Evolutionary conservation across 768 basidiomycete genomes (phyloP).

Genomic region (Boletellus emodensis): DNA sequence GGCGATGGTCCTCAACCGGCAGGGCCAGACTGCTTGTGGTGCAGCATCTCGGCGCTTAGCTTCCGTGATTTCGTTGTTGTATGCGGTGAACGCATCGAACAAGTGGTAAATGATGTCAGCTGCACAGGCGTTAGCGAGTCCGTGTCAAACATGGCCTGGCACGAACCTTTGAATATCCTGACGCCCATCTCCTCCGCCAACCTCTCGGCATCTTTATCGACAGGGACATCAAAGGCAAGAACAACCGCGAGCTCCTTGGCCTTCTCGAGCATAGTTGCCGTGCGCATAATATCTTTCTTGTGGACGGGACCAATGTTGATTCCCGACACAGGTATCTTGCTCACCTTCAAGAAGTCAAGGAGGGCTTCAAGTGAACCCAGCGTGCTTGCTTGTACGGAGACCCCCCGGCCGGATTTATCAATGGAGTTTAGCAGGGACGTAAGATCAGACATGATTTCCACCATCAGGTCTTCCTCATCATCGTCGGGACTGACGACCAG

Average conservation of each 20-base stretch:
- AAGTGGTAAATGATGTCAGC: conserved; percentile 99
- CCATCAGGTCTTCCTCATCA: conserved; percentile 91
- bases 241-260: conserved; percentile 94
- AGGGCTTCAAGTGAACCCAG: conserved; percentile 96
- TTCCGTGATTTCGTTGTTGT: conserved; percentile 87
- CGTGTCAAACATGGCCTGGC: not conserved
- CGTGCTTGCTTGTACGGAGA: conserved; percentile 96
- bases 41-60: conserved; percentile 91
- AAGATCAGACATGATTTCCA: conserved; percentile 96
- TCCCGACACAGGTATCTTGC: conserved; percentile 96
- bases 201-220: conserved; percentile 91
- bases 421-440: conserved; percentile 84
- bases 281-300: conserved; percentile 91
- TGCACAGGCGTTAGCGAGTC: conserved; percentile 30
- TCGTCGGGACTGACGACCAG: conserved; percentile 93
- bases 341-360: conserved; percentile 88
- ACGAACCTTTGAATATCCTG: conserved; percentile 83
- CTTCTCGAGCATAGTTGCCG: conserved; percentile 91
- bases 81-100: conserved; percentile 93
- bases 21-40: conserved; percentile 95
- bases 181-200: conserved; percentile 94
- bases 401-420: conserved; percentile 93
- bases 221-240: conserved; percentile 92
- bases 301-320: conserved; percentile 98
- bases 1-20: conserved; percentile 88